A percentile compares a stretch with the other conserved stretches of the same genome.
phyloP scores from a whole-genome alignment of 441 rosid genomes.

The Syzygium malaccense region DNA sequence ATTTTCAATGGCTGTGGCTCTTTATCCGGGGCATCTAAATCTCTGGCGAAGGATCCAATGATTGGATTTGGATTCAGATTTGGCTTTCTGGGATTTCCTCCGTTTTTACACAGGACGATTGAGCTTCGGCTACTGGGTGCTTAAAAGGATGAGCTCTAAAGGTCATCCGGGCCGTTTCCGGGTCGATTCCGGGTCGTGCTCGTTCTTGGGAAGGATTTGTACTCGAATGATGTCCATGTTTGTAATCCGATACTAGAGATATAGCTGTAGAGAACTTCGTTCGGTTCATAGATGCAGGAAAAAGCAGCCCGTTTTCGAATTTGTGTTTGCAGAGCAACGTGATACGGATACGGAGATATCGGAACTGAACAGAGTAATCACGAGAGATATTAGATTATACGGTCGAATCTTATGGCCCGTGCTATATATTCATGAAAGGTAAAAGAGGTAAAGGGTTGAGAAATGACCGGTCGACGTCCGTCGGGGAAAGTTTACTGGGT shows the following conservation, averaged over 20 bases:
- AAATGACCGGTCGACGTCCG: not conserved
- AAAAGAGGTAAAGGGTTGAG: not conserved
- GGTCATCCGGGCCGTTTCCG: not conserved
- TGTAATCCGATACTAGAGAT: not conserved
- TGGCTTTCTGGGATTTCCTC: not conserved
- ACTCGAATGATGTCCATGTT: not conserved
- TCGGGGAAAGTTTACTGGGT: not conserved
- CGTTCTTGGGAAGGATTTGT: not conserved
- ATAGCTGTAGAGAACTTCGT: not conserved
- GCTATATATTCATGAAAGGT: not conserved
- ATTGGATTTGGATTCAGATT: not conserved
- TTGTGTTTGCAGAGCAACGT: fast-evolving
- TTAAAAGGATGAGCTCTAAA: not conserved
- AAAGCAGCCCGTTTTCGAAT: not conserved
- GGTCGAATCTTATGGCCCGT: fast-evolving
- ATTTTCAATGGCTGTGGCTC: not conserved
- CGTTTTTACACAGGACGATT: not conserved
- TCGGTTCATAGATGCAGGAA: not conserved
- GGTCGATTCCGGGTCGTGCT: not conserved
- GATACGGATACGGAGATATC: not conserved
- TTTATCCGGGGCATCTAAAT: not conserved
- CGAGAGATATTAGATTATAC: not conserved
- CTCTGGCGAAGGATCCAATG: not conserved
- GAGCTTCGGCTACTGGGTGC: not conserved
- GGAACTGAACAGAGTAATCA: not conserved